Evolutionary conservation across 225 moss, liverwort and hornwort genomes (phyloP), one percentile per base, ranked within the genome.

Genomic region (Sphagnum tenellum): DNA sequence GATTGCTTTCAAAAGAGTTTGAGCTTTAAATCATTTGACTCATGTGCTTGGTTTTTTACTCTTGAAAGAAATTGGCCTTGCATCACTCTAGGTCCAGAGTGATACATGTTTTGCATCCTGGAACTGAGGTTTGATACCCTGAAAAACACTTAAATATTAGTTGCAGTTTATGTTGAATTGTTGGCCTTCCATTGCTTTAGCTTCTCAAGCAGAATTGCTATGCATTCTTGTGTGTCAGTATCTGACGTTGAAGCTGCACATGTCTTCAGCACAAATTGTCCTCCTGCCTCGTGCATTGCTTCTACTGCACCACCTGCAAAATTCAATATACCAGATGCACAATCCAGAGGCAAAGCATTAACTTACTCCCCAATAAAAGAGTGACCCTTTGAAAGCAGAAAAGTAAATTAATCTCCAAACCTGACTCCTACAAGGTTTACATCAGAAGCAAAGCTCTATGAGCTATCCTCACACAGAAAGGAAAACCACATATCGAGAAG

Each of bases 291-390:
- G 45, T 75, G 78, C 75, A 95, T 76, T 64, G 84, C 91, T 69
- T 88, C 91, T 55, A 89, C 79, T 64, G 94, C 91, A 72, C 89
- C 88, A 74, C 81, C 94, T 91, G 82, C 47, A 13, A 65, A 69
- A 12, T 8, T 61, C 5, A 10, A 11, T 46, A 47, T 10, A 0
- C 46, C 14, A 60, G 29, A 45, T 7, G 3, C 12, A n/a, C 59
- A 52, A 52, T 52, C 52, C 52, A 6, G 52, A 52, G 52, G 6
- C 6, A 6, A 52, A 5, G 6, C 9, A 5, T 52, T 9, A 52
- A 52, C 7, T 52, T 52, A 52, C 29, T 29, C 29, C 29, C 29
- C 0, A 29, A 29, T 1, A 29, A 29, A 29, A 9, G 56, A 56
- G 53, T 53, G 53, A 6, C 7, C 53, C 53, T 6, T 53, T 6